Base-by-base conservation (phyloP, 2,329 filamentous ascomycete genomes). In the Claviceps maximensis region DNA sequence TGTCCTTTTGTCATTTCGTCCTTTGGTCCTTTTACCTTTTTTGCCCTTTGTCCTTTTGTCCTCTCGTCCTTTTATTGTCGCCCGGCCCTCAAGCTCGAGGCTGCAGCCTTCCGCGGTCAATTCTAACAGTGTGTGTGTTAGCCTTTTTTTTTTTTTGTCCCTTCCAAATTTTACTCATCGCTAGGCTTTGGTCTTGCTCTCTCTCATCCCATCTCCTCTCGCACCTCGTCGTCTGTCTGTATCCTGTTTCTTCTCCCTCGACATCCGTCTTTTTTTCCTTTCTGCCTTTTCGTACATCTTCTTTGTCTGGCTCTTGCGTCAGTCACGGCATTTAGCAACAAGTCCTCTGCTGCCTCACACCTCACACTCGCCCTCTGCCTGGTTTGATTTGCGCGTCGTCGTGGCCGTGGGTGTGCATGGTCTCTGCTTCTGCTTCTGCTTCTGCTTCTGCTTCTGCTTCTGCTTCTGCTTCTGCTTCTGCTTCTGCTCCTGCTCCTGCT, bases 371-470 rank as follows among this genome's bases (percentile, higher is more conserved):
- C 29, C 44, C 23, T 46, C 41, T 25, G 41, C 41, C 21, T 23
- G 41, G 13, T 25, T 44, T 44, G 41, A 23, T 25, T 44, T 44
- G 42, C 15, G n/a, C n/a, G 21, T 21, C n/a, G 40, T 12, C 40
- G 47, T 25, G 25, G 41, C 45, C 49, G 45, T 47, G 52, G 55
- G 53, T 54, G 53, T 49, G 53, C 55, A 49, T 56, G 49, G 40
- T 42, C 8, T 42, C 8, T 49, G 33, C 33, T 49, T 47, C 42
- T 49, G n/a, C n/a, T n/a, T n/a, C n/a, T n/a, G n/a, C n/a, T n/a
- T n/a, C n/a, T n/a, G n/a, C n/a, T n/a, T n/a, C n/a, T n/a, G n/a
- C n/a, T n/a, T n/a, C n/a, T n/a, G n/a, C n/a, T n/a, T n/a, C n/a
- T n/a, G n/a, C n/a, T n/a, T n/a, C n/a, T n/a, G n/a, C n/a, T n/a